Evolutionary conservation across 78 protist genomes (phyloP).

Genomic region (Speleostelium caveatum): DNA sequence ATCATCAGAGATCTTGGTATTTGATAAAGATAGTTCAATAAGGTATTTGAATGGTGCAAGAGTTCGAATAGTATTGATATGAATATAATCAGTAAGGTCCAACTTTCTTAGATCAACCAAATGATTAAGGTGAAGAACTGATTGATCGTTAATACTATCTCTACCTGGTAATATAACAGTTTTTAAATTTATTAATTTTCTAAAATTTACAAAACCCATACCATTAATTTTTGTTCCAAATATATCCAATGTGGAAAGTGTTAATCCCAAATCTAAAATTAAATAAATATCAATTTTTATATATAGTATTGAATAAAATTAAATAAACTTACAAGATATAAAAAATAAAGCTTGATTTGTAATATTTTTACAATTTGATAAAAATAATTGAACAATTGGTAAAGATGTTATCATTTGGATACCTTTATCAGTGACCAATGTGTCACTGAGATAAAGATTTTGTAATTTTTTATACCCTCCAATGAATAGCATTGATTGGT

Average conservation of each 20-base stretch:
- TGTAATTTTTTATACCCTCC: conserved; percentile 1
- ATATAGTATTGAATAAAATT: neutral
- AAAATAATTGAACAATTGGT: conserved; percentile 9
- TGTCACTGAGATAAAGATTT: conserved; percentile 3
- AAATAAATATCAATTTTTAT: neutral
- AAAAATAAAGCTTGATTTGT: conserved; percentile 46
- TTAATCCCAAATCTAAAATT: conserved; percentile 32
- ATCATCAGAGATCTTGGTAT: conserved; percentile 36
- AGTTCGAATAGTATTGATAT: neutral
- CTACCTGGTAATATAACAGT: conserved; percentile 36
- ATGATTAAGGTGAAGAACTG: conserved; percentile 14
- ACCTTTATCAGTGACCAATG: conserved; percentile 24
- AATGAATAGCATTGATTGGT: conserved; percentile 4
- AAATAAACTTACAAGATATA: conserved; percentile 31
- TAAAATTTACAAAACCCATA: conserved; percentile 55
- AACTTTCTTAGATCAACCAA: conserved; percentile 8
- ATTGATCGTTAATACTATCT: neutral
- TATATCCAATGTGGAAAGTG: conserved; percentile 21
- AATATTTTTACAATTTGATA: conserved; percentile 31
- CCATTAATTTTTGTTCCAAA: conserved; percentile 24
- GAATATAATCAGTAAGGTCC: conserved; percentile 41
- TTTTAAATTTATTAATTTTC: conserved; percentile 13
- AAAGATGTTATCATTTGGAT: conserved; percentile 13
- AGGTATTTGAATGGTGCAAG: neutral
- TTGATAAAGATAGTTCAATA: conserved; percentile 19